These are phyloP conservation scores for Acorus gramineus DNA, from an alignment of 106 monocot genomes.

Conservation along the genomic window DNA sequence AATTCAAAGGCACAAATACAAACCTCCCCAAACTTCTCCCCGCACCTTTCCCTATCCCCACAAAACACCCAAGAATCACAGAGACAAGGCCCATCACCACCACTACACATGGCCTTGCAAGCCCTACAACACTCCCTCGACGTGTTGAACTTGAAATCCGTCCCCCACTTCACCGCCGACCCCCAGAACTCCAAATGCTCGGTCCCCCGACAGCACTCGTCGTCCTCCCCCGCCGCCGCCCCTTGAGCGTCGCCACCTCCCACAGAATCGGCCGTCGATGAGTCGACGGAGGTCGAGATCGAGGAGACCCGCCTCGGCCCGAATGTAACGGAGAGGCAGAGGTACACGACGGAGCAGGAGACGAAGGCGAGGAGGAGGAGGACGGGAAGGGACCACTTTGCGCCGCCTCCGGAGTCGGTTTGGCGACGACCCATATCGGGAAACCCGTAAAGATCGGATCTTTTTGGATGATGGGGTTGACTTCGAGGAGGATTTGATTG, in stretches of 20 bases:
- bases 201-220: slow-evolving; percentile 73
- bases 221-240: slow-evolving; percentile 12
- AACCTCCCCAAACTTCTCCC: slow-evolving; percentile 74
- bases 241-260: not conserved
- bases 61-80: slow-evolving; percentile 98
- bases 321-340: slow-evolving; percentile 18
- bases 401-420: slow-evolving; percentile 10
- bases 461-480: too few species aligned
- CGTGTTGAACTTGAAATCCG: slow-evolving; percentile 58
- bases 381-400: slow-evolving; percentile 5
- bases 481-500: too few species aligned
- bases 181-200: slow-evolving; percentile 86
- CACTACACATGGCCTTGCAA: slow-evolving; percentile 72
- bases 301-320: not conserved
- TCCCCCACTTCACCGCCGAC: slow-evolving; percentile 69
- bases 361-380: slow-evolving; percentile 23
- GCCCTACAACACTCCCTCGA: slow-evolving; percentile 67
- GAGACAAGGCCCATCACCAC: slow-evolving; percentile 49
- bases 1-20: not conserved
- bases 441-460: too few species aligned
- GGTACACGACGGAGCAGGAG: slow-evolving; percentile 44
- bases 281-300: not conserved
- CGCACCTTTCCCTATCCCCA: slow-evolving; percentile 56
- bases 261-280: not conserved
- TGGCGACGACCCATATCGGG: slow-evolving; percentile 27